Evolutionary conservation across 2,329 filamentous ascomycete genomes (phyloP).

Genomic region (Hymenoscyphus occultus): DNA sequence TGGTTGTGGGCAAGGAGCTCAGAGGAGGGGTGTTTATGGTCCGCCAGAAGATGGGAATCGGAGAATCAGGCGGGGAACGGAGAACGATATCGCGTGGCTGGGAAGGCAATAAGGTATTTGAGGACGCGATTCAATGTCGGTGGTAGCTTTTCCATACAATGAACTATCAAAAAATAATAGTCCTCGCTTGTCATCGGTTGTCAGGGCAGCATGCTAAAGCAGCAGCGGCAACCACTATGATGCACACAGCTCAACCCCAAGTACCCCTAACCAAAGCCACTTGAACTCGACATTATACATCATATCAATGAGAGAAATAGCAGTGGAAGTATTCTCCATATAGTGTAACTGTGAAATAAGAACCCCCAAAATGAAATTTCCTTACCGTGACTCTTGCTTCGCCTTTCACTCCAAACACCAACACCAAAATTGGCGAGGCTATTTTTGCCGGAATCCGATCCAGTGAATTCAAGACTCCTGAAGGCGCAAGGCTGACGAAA

Average conservation of each 20-base stretch:
- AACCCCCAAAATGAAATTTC: background rate
- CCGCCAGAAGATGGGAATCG: too few relatives aligned
- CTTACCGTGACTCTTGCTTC: background rate
- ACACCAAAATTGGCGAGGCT: background rate
- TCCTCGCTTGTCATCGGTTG: background rate
- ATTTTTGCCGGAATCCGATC: background rate
- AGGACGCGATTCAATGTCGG: background rate
- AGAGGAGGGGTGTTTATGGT: background rate
- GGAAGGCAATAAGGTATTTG: too few relatives aligned
- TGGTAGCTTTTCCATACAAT: background rate
- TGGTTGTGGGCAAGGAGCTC: background rate
- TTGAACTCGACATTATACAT: background rate
- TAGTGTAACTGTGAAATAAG: background rate
- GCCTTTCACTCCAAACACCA: background rate
- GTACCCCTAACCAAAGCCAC: background rate
- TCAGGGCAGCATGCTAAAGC: background rate
- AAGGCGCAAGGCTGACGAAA: background rate
- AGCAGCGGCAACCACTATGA: background rate
- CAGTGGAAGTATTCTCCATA: background rate
- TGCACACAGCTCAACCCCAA: background rate
- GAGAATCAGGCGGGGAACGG: too few relatives aligned
- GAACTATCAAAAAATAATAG: background rate
- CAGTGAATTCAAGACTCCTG: background rate
- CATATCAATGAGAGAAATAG: background rate
- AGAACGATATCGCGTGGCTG: too few relatives aligned